phyloP scores from a whole-genome alignment of 1,284 basidiomycete genomes.

The Cryptococcus sp. region DNA sequence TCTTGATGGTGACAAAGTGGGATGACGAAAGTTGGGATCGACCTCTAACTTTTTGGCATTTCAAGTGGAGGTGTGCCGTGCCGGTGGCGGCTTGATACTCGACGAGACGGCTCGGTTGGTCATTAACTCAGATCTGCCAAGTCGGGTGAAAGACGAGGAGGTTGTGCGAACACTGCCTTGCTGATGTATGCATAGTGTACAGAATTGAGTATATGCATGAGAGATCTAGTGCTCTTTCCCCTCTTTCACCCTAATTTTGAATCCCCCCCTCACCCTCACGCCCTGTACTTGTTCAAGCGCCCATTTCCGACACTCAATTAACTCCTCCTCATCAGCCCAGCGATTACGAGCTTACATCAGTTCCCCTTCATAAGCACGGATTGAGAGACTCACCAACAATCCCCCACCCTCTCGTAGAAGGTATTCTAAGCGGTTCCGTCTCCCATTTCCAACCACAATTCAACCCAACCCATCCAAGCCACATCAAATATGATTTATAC shows the following conservation, averaged over 20 bases:
- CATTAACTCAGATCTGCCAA: no score
- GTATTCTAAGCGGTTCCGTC: conserved; percentile 79
- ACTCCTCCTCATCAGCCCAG: conserved; percentile 30
- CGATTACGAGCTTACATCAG: conserved; percentile 25
- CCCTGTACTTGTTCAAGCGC: conserved; percentile 37
- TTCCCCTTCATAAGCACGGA: not conserved
- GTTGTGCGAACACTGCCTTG: no score
- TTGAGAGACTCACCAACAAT: conserved; percentile 64
- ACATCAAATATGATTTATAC: conserved; percentile 75
- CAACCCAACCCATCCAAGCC: conserved; percentile 66
- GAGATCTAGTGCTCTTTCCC: conserved; percentile 35
- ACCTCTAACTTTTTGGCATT: no score
- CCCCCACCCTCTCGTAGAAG: conserved; percentile 89
- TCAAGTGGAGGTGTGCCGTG: no score
- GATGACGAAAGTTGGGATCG: no score
- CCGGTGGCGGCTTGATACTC: no score
- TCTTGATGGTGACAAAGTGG: no score
- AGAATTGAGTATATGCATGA: not conserved
- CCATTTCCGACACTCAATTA: conserved; percentile 33
- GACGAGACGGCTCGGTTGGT: no score
- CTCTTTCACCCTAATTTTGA: conserved; percentile 43
- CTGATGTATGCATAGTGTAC: not conserved
- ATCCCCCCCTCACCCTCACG: conserved; percentile 35
- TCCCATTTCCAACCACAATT: conserved; percentile 82
- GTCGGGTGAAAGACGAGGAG: no score